A percentile compares a stretch with the other conserved stretches of the same genome.
These are phyloP conservation scores for Thinopyrum elongatum DNA, from an alignment of 176 grass and related monocot species.

Conservation along the genomic window DNA sequence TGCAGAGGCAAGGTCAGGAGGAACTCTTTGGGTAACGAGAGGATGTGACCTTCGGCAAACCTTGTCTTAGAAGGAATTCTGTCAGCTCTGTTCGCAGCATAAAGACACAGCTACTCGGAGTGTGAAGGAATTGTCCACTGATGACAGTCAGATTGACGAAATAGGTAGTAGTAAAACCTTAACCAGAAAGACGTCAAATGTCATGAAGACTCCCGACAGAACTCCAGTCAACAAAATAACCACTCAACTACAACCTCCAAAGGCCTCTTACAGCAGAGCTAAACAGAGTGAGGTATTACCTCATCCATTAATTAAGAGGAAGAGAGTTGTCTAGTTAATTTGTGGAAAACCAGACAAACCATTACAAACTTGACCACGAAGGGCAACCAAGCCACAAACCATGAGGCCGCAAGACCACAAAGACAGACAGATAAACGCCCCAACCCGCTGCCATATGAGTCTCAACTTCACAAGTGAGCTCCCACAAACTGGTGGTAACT, in stretches of 20 bases:
- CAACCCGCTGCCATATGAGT: too few relatives aligned
- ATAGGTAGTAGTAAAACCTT: not conserved
- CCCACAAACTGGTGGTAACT: too few relatives aligned
- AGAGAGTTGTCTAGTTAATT: too few relatives aligned
- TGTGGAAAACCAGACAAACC: too few relatives aligned
- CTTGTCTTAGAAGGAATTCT: slow-evolving; percentile 35
- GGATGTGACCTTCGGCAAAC: slow-evolving; percentile 38
- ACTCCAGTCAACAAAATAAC: slow-evolving; percentile 43
- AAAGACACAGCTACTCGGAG: not conserved
- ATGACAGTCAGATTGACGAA: slow-evolving; percentile 39
- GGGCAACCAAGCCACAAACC: too few relatives aligned
- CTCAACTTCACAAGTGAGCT: too few relatives aligned
- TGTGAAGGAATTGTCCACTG: slow-evolving; percentile 20
- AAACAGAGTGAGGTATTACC: slow-evolving; percentile 42
- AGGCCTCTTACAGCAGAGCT: slow-evolving; percentile 36
- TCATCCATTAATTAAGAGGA: too few relatives aligned
- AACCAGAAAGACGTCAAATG: too few relatives aligned
- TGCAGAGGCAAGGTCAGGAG: slow-evolving; percentile 47
- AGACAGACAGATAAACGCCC: too few relatives aligned
- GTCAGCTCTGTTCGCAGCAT: slow-evolving; percentile 34
- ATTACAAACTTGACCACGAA: too few relatives aligned
- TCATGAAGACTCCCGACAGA: slow-evolving; percentile 25
- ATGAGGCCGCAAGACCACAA: too few relatives aligned
- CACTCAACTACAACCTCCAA: slow-evolving; percentile 34
- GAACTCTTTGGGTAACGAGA: slow-evolving; percentile 58